Percentiles rank a stretch among this genome's conserved stretches.
Evolutionary conservation across 2,329 filamentous ascomycete species (phyloP).

Genomic region (Colletotrichum zoysiae): DNA sequence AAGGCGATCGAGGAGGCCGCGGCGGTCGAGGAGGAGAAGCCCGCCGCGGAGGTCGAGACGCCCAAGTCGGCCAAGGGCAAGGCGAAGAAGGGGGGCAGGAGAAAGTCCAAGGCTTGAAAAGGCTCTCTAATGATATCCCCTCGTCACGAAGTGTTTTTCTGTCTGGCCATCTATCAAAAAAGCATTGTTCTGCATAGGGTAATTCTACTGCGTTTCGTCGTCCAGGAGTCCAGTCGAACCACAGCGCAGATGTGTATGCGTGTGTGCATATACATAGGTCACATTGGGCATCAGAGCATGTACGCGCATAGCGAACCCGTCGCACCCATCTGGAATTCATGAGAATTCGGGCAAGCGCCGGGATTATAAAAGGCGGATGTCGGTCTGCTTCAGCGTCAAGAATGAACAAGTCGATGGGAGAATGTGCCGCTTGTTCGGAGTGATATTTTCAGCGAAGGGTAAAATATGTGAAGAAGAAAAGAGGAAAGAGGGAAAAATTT

Average conservation of each 20-base stretch:
- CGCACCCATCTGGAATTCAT: slow-evolving; percentile 56
- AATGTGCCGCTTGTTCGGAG: slow-evolving; percentile 47
- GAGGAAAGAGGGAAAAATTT: slow-evolving; percentile 23
- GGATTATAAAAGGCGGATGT: slow-evolving; percentile 71
- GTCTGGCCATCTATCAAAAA: slow-evolving; percentile 1
- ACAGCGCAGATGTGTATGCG: slow-evolving; percentile 1
- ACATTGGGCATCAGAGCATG: slow-evolving; percentile 51
- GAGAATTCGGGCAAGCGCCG: slow-evolving; percentile 57
- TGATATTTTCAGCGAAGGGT: slow-evolving; percentile 57
- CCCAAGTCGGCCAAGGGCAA: slow-evolving; percentile 50
- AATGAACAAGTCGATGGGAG: slow-evolving; percentile 58
- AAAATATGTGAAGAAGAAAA: slow-evolving; percentile 60
- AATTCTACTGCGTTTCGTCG: slow-evolving; percentile 15
- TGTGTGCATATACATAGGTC: not conserved
- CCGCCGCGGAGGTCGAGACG: slow-evolving; percentile 49
- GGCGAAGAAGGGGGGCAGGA: slow-evolving; percentile 46
- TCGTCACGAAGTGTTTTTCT: slow-evolving; percentile 20
- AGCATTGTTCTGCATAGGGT: slow-evolving; percentile 15
- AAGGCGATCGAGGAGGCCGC: slow-evolving; percentile 51
- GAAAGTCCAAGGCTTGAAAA: slow-evolving; percentile 55
- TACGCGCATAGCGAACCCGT: slow-evolving; percentile 74
- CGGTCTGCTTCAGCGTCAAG: slow-evolving; percentile 66
- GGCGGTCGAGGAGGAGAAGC: slow-evolving; percentile 54
- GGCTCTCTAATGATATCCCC: slow-evolving; percentile 33
- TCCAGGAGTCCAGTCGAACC: slow-evolving; percentile 15